Evolutionary conservation across 73 alveolate species (phyloP), one percentile per base, ranked within the genome.

Genomic region (Stentor roeselii): DNA sequence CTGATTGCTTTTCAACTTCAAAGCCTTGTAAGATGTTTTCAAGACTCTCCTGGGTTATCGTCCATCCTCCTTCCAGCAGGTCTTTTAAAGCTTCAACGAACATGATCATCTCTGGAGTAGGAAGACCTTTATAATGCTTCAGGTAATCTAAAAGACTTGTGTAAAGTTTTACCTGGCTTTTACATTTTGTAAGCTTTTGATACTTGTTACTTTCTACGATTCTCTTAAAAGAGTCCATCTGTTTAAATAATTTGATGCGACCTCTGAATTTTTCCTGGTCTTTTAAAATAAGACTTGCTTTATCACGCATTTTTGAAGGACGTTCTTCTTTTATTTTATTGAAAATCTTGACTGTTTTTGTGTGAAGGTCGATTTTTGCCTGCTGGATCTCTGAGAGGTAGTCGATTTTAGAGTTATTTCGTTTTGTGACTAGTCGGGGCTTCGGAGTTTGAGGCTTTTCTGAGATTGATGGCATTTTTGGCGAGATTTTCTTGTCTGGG

Each of bases 41-140:
- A 21, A 50, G 6, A 21, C 21, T 50, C 21, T 50, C 67, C 21
- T 50, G 6, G 21, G 30, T 50, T 11, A 50, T 6, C 6, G 30
- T 50, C 67, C 67, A 50, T 50, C 80, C 80, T 1, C 37, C 37
- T 2, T 67, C 80, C 34, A 67, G 37, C 11, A 27, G 37, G 21
- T 67, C 80, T 67, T 67, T 67, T 21, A 67, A 27, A 2, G 80
- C 80, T 34, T 67, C 80, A 21, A 67, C 37, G 41, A 67, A 67
- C 2, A 27, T 11, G 14, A 67, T 21, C 1, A 21, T 27, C 1
- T 14, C 27, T 67, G 37, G 80, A 1, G 50, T 67, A 34, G 80
- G 80, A n/a, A 21, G 21, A 0, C 41, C 37, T 32, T 67, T 32
- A 21, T 32, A 21, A 27, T 67, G 21, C 41, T 67, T 67, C 2